phyloP scores from a whole-genome alignment of 1,284 basidiomycete species.

The Papiliotrema nemorosa region DNA sequence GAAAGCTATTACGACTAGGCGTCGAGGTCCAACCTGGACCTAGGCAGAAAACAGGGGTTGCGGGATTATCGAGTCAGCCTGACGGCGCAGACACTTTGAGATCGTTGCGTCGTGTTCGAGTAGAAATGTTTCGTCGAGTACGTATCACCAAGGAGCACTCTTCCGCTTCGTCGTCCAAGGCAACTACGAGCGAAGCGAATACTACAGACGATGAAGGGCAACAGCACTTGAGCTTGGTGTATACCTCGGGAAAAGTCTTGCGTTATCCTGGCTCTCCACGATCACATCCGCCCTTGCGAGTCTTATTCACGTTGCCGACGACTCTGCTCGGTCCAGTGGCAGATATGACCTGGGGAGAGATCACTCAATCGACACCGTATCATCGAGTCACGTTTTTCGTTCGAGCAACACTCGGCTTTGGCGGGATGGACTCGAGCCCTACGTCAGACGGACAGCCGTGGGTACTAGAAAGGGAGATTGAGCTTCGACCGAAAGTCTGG shows the following conservation, averaged over 20 bases:
- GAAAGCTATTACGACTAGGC: conserved; percentile 33
- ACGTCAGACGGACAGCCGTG: conserved; percentile 20
- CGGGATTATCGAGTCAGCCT: conserved; percentile 26
- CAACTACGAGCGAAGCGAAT: conserved; percentile 7
- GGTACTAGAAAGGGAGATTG: conserved; percentile 29
- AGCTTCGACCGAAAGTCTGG: conserved; percentile 34
- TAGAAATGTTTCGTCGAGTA: conserved; percentile 39
- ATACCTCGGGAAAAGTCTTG: conserved; percentile 45
- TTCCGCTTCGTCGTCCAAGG: background rate
- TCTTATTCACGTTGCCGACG: conserved; percentile 45
- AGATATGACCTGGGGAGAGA: conserved; percentile 41
- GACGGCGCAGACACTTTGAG: conserved; percentile 33
- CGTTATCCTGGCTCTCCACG: conserved; percentile 38
- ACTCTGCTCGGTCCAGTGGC: conserved; percentile 25
- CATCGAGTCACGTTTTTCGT: conserved; percentile 39
- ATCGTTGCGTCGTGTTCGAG: conserved; percentile 37
- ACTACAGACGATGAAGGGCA: background rate
- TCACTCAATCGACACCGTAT: conserved; percentile 33
- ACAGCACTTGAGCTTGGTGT: conserved; percentile 32
- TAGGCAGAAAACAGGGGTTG: conserved; percentile 30
- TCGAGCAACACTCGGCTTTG: conserved; percentile 42
- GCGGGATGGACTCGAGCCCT: conserved; percentile 16
- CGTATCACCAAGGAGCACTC: background rate
- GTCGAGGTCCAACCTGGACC: conserved; percentile 36
- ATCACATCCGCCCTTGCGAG: conserved; percentile 35